phyloP scores from a whole-genome alignment of 2,329 filamentous ascomycete species.

The Talaromyces sp. region DNA sequence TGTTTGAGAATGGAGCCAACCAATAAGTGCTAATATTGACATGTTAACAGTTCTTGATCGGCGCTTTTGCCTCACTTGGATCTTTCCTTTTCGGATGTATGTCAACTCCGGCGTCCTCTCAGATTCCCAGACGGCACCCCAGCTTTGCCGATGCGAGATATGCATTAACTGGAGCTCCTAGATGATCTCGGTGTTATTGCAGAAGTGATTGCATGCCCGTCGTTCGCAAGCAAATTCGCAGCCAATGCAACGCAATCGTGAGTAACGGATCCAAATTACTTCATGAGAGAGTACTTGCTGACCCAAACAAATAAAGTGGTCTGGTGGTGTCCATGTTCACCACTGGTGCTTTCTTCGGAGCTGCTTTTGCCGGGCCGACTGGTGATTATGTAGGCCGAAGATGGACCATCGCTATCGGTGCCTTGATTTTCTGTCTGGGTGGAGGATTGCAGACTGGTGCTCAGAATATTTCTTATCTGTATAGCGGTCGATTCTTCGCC shows the following conservation, averaged over 20 bases:
- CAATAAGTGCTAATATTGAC: conserved; percentile 3
- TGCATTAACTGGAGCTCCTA: conserved; percentile 18
- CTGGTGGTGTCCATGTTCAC: conserved; percentile 78
- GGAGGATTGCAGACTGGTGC: conserved; percentile 73
- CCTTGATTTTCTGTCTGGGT: conserved; percentile 68
- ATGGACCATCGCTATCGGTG: conserved; percentile 70
- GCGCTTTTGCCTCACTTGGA: conserved; percentile 59
- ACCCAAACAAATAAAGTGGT: conserved; percentile 47
- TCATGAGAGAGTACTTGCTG: neutral
- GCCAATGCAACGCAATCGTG: conserved; percentile 34
- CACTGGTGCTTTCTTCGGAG: conserved; percentile 70
- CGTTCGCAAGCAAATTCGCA: conserved; percentile 35
- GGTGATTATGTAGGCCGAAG: conserved; percentile 68
- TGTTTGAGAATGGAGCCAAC: neutral
- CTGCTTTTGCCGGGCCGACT: conserved; percentile 60
- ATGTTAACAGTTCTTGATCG: conserved; percentile 53
- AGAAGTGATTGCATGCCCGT: conserved; percentile 51
- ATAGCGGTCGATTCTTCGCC: conserved; percentile 67
- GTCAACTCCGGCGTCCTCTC: conserved; percentile 20
- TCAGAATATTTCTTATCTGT: conserved; percentile 59
- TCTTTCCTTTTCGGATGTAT: conserved; percentile 57
- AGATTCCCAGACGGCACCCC: neutral
- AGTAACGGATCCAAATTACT: conserved; percentile 15
- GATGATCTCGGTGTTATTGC: conserved; percentile 61
- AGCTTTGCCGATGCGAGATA: neutral